A percentile compares a stretch with the other conserved stretches of the same genome.
phyloP scores from a whole-genome alignment of 768 basidiomycete genomes.

The Lactarius hatsudake region DNA sequence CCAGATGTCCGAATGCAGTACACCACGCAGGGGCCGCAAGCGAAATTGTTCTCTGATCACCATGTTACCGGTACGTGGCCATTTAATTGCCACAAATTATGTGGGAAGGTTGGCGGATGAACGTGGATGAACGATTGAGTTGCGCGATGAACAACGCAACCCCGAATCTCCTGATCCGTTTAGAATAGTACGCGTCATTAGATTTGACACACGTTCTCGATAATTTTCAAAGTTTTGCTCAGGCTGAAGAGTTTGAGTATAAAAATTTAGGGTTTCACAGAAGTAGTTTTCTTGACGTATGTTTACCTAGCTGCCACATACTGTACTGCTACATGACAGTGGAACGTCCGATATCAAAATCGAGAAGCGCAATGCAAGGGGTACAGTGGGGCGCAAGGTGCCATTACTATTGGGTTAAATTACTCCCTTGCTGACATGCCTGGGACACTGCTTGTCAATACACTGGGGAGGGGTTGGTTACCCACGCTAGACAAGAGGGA shows the following conservation, averaged over 20 bases:
- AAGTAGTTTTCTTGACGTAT: not conserved
- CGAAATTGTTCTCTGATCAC: not conserved
- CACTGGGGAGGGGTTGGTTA: conserved; percentile 65
- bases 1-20: not conserved
- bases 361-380: not conserved
- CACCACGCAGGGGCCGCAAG: not conserved
- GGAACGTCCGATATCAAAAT: not conserved
- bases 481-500: conserved; percentile 64
- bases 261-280: not conserved
- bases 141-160: not conserved
- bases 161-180: not conserved
- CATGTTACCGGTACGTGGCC: not conserved
- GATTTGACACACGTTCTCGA: not conserved
- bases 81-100: not conserved
- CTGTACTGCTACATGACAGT: not conserved
- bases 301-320: not conserved
- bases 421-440: conserved; percentile 18
- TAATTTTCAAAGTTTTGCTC: not conserved
- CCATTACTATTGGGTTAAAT: conserved; percentile 2
- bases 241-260: not conserved
- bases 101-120: not conserved
- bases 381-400: not conserved
- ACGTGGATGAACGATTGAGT: not conserved
- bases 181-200: not conserved
- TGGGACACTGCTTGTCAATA: conserved; percentile 57